Evolutionary conservation across 345 rosid species (phyloP).

Genomic region (Arabis hirsuta): DNA sequence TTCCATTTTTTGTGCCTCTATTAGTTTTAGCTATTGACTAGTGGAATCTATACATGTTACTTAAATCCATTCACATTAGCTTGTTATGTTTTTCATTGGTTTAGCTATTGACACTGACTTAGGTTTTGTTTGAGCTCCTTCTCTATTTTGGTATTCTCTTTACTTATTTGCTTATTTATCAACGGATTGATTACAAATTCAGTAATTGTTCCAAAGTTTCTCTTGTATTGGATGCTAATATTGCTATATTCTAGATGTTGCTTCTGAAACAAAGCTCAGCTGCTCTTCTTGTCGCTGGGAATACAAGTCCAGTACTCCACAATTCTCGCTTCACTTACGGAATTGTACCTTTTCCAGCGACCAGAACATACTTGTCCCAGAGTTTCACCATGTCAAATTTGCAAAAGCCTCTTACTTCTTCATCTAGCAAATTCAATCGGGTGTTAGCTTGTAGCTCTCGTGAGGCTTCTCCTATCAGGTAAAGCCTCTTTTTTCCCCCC

Average conservation of each 20-base stretch:
- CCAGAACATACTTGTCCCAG: conserved; percentile 6
- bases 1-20: not conserved
- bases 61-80: not conserved
- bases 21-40: not conserved
- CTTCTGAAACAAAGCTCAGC: conserved; percentile 42
- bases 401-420: conserved; percentile 10
- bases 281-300: conserved; percentile 28
- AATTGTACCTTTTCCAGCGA: conserved; percentile 25
- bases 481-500: too few species aligned
- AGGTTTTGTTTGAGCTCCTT: not conserved
- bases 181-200: not conserved
- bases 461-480: conserved; percentile 36
- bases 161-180: not conserved
- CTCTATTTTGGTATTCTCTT: not conserved
- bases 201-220: not conserved
- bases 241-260: conserved; percentile 38
- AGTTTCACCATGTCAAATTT: conserved; percentile 37
- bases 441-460: conserved; percentile 43
- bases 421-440: conserved; percentile 29
- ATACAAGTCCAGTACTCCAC: conserved; percentile 22
- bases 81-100: not conserved
- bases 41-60: too few species aligned
- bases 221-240: conserved; percentile 19
- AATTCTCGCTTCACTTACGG: conserved; percentile 11
- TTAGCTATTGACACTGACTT: not conserved